Percentiles rank a stretch among this genome's conserved stretches.
phyloP scores from a whole-genome alignment of 192 early-diverging fungal species.

The Podila clonocystis region DNA sequence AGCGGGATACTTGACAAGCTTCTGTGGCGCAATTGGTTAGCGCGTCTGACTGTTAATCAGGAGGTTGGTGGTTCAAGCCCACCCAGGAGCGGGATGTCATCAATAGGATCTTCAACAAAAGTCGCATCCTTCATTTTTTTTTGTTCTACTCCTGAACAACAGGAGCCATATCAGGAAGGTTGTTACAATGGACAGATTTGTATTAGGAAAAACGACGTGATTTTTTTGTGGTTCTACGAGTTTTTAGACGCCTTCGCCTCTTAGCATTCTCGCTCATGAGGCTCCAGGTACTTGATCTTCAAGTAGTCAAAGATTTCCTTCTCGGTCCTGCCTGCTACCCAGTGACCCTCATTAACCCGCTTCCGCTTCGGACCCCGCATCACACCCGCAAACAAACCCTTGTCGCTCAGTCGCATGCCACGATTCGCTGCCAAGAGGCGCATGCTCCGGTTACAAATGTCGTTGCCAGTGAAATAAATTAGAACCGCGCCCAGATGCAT shows the following conservation, averaged over 20 bases:
- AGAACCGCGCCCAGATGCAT: conserved; percentile 43
- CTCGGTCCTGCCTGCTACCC: conserved; percentile 51
- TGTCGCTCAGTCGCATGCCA: conserved; percentile 48
- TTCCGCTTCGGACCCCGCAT: conserved; percentile 26
- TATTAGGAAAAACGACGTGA: too few relatives aligned
- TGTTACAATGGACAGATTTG: too few relatives aligned
- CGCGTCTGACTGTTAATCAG: too few relatives aligned
- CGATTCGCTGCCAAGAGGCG: conserved; percentile 48
- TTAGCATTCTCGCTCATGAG: conserved; percentile 47
- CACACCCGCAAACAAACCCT: conserved; percentile 47
- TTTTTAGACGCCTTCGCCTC: not conserved
- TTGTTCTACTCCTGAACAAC: too few relatives aligned
- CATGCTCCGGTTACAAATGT: conserved; percentile 55
- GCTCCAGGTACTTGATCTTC: conserved; percentile 41
- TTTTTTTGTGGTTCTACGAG: too few relatives aligned
- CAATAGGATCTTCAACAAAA: too few relatives aligned
- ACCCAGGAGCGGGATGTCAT: too few relatives aligned
- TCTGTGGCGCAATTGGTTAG: too few relatives aligned
- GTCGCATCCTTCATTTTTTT: too few relatives aligned
- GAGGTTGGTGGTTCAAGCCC: too few relatives aligned
- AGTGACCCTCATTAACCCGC: conserved; percentile 31
- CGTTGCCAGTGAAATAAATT: conserved; percentile 51
- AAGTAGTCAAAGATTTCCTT: conserved; percentile 49
- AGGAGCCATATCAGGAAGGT: too few relatives aligned
- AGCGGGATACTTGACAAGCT: too few relatives aligned